Conservation (phyloP, 805 yeast genomes). For the Saccharomyces mikatae region DNA sequence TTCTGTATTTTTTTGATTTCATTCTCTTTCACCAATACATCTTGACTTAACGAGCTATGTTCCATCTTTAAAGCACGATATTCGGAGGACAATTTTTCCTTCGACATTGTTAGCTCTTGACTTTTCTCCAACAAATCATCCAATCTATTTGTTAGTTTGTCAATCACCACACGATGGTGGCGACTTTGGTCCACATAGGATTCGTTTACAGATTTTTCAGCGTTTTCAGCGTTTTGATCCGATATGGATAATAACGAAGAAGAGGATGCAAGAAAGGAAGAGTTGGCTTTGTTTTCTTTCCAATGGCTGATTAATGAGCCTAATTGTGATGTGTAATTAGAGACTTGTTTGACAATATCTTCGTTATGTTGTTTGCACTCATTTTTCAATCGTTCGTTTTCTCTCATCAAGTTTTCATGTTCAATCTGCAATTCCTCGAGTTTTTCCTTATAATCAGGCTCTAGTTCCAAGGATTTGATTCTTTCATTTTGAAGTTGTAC, state of each 20-base stretch:
- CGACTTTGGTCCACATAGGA: conserved; percentile 1
- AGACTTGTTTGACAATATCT: conserved; percentile 27
- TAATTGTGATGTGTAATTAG: conserved; percentile 23
- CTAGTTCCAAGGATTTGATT: conserved; percentile 37
- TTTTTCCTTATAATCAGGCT: conserved; percentile 39
- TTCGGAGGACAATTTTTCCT: conserved; percentile 32
- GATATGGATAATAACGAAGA: not conserved
- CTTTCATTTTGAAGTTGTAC: conserved; percentile 46
- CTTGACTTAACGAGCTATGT: conserved; percentile 19
- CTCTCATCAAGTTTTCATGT: conserved; percentile 37
- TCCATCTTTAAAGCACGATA: conserved; percentile 22
- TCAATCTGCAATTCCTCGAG: conserved; percentile 41
- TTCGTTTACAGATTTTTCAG: conserved; percentile 11
- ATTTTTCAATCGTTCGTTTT: conserved; percentile 36
- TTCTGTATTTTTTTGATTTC: conserved; percentile 44
- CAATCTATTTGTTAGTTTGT: conserved; percentile 45
- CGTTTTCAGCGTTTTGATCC: conserved; percentile 2
- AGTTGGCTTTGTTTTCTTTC: conserved; percentile 10
- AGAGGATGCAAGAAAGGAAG: not conserved
- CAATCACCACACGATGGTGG: conserved; percentile 28
- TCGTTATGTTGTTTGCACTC: conserved; percentile 29
- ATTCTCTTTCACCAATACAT: conserved; percentile 23
- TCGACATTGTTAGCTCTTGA: conserved; percentile 33
- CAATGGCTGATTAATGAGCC: conserved; percentile 24
- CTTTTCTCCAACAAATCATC: conserved; percentile 46